Evolutionary conservation across 2,329 filamentous ascomycete species (phyloP), one percentile per base, ranked within the genome.

Genomic region (Sclerotinia trifoliorum): DNA sequence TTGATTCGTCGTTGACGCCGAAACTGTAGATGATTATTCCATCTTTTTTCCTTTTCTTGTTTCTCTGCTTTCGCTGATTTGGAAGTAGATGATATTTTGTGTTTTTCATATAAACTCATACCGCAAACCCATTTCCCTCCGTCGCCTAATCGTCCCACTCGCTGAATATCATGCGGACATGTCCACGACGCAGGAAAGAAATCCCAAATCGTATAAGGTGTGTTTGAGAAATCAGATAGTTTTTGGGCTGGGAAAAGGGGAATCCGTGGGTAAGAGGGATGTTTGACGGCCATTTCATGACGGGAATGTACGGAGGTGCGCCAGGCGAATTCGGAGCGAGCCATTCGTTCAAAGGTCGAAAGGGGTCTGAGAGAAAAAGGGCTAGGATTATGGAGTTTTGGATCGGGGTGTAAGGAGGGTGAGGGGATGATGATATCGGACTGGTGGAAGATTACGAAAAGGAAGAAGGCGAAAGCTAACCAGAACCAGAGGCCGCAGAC

Each of bases 51-150:
- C 49, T 15, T 54, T 32, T 49, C 73, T 70, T 49, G 57, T 69
- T 39, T 15, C 76, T 49, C 73, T 70, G 44, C 62, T 69, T 39
- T 39, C 39, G 55, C 24, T 21, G 21, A 39, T 13, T 11, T 3
- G 11, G 55, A 8, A 24, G 35, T 5, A 21, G 52, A 35, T 2
- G 55, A 3, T 21, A 65, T 67, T 57, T 35, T 10, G 35, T 73
- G 70, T 17, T 71, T 71, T 69, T 78, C 78, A 68, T 78, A 79
- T n/a, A 75, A 71, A 8, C 75, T 77, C 77, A 80, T 79, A 49
- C 80, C 80, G 71, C 80, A 81, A 19, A 81, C 77, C 78, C 79
- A 80, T 70, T 81, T 81, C 29, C 80, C 80, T n/a, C 80, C 80
- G 51, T 81, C 79, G 42, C 80, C 80, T 6, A 80, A 70, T 5